phyloP scores from a whole-genome alignment of 2,329 filamentous ascomycete species.

The Phaeoacremonium minimum region DNA sequence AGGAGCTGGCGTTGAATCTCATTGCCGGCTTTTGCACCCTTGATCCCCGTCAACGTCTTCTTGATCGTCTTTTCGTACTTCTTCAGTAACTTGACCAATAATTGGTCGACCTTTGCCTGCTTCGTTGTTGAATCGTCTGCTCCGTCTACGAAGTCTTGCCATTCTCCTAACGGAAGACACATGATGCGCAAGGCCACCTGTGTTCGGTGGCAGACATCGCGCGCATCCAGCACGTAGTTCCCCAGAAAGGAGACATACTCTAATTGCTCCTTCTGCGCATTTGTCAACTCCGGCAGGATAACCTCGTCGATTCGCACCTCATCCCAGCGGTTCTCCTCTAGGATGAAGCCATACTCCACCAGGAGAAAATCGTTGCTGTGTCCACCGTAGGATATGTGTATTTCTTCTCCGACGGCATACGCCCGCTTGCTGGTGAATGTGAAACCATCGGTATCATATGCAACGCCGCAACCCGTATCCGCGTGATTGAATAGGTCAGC shows the following conservation, averaged over 20 bases:
- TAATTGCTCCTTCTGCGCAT: slow-evolving; percentile 29
- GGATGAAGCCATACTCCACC: slow-evolving; percentile 58
- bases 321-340: slow-evolving; percentile 44
- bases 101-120: slow-evolving; percentile 29
- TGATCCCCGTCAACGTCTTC: slow-evolving; percentile 21
- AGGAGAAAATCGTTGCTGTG: slow-evolving; percentile 72
- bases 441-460: slow-evolving; percentile 47
- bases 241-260: slow-evolving; percentile 44
- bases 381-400: slow-evolving; percentile 65
- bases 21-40: slow-evolving; percentile 21
- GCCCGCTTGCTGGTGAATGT: slow-evolving; percentile 44
- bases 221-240: slow-evolving; percentile 44
- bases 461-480: slow-evolving; percentile 44
- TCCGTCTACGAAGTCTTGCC: slow-evolving; percentile 41
- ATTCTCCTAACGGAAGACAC: slow-evolving; percentile 27
- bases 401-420: slow-evolving; percentile 56
- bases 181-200: slow-evolving; percentile 46
- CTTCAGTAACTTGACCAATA: slow-evolving; percentile 31
- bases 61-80: slow-evolving; percentile 28
- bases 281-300: slow-evolving; percentile 32
- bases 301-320: slow-evolving; percentile 42
- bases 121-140: slow-evolving; percentile 39
- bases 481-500: slow-evolving; percentile 67
- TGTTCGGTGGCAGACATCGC: slow-evolving; percentile 49
- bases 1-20: slow-evolving; percentile 31